Base-by-base conservation (phyloP, 1,284 basidiomycete species). In the Ganoderma sinense region DNA sequence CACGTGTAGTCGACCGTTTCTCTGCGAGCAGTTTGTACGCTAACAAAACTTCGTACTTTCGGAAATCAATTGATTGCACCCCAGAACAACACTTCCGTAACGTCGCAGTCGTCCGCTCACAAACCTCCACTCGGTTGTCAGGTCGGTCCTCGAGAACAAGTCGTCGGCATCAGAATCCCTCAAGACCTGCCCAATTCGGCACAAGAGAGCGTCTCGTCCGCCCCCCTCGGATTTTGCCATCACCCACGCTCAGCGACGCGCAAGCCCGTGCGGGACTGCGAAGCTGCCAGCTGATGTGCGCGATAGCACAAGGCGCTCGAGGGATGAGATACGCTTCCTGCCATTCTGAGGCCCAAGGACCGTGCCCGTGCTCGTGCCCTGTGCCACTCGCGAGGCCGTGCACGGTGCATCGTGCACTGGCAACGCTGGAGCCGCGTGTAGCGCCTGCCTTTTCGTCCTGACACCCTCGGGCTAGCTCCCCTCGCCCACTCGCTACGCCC, bases 131-230 rank as follows among this genome's bases (percentile, higher is more conserved):
- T 29, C 4, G 16, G 39, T 58, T n/a, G 48, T 16, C 60, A 66
- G 29, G 45, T 16, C 33, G 18, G 53, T n/a, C 18, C 53, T 33
- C 39, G 48, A 56, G 23, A 59, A 43, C 62, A 59, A 71, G 63
- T 45, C 29, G 39, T 13, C 20, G 13, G 4, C 29, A 29, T n/a
- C 18, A 23, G 48, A 29, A 23, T 39, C 18, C 4, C 23, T 45
- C 66, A 55, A 53, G 61, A 56, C 13, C 51, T 18, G 45, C 71
- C 71, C 39, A 43, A 62, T 58, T 39, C 67, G 66, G 72, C 59
- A 71, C 70, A 71, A 71, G 69, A 66, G 68, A 69, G 68, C 72
- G 72, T 39, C 69, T 65, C 62, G 33, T 39, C 33, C 20, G 36
- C 13, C 58, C 41, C 41, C 8, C 33, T 31, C 53, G 16, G 33